Evolutionary conservation across 805 yeast species (phyloP).

Genomic region (Wickerhamiella azymoides): DNA sequence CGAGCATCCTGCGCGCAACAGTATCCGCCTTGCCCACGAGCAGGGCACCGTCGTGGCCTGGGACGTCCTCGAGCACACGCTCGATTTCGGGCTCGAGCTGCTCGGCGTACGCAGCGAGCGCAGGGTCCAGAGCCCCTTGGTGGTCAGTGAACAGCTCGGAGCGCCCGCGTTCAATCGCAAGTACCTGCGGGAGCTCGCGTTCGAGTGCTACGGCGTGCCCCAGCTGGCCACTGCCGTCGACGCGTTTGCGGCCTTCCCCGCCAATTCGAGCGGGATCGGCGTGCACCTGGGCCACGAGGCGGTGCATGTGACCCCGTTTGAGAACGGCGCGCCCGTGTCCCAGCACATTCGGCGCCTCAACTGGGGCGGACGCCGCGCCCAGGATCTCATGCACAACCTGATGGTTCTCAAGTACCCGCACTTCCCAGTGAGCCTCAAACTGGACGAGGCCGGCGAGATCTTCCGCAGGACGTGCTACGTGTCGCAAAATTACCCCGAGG

Average conservation of each 20-base stretch:
- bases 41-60: slow-evolving; percentile 80
- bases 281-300: slow-evolving; percentile 73
- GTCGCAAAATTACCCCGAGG: slow-evolving; percentile 51
- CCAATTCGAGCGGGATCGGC: slow-evolving; percentile 45
- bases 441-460: slow-evolving; percentile 49
- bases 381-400: slow-evolving; percentile 45
- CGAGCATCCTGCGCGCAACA: slow-evolving; percentile 55
- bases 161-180: slow-evolving; percentile 56
- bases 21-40: slow-evolving; percentile 70
- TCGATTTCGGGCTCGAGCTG: slow-evolving; percentile 76
- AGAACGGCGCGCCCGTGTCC: slow-evolving; percentile 52
- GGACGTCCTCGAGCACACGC: slow-evolving; percentile 71
- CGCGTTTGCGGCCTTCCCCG: slow-evolving; percentile 53
- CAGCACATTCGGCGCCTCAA: slow-evolving; percentile 66
- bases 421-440: slow-evolving; percentile 63
- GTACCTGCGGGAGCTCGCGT: slow-evolving; percentile 66
- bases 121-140: slow-evolving; percentile 59
- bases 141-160: slow-evolving; percentile 67
- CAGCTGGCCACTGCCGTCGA: slow-evolving; percentile 72
- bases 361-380: slow-evolving; percentile 79
- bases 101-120: slow-evolving; percentile 47
- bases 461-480: slow-evolving; percentile 70
- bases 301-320: slow-evolving; percentile 69
- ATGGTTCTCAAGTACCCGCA: slow-evolving; percentile 77
- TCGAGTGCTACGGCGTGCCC: slow-evolving; percentile 71